These are phyloP conservation scores for Psilocybe cyanescens DNA, from an alignment of 768 basidiomycete species.

Conservation along the genomic window DNA sequence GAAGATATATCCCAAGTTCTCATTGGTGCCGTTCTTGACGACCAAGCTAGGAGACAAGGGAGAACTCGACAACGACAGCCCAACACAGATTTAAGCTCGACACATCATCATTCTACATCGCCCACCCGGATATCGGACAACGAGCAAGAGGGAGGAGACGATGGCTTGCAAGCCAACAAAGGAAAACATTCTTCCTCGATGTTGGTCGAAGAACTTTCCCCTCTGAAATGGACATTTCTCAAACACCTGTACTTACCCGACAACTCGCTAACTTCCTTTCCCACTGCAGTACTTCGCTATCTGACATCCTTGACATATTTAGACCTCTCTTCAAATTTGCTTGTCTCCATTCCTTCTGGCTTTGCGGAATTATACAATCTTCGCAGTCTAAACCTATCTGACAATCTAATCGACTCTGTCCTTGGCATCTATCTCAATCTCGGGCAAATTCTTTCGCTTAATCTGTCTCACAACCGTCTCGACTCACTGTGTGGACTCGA, in stretches of 20 bases:
- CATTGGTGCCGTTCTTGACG: slow-evolving; percentile 78
- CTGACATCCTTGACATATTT: slow-evolving; percentile 80
- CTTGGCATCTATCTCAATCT: slow-evolving; percentile 84
- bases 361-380: slow-evolving; percentile 79
- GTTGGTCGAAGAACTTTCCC: slow-evolving; percentile 40
- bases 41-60: slow-evolving; percentile 67
- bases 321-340: slow-evolving; percentile 89
- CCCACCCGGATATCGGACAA: slow-evolving; percentile 12
- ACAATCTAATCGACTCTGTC: slow-evolving; percentile 98
- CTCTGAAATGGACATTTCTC: slow-evolving; percentile 75
- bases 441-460: slow-evolving; percentile 76
- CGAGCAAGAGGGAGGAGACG: slow-evolving; percentile 7
- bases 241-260: slow-evolving; percentile 78
- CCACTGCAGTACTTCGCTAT: slow-evolving; percentile 65
- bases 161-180: background rate
- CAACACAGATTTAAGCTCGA: slow-evolving; percentile 33
- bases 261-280: slow-evolving; percentile 81
- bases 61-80: slow-evolving; percentile 51
- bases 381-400: slow-evolving; percentile 89
- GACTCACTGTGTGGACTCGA: slow-evolving; percentile 97
- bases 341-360: slow-evolving; percentile 84
- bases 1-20: slow-evolving; percentile 83
- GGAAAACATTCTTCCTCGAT: slow-evolving; percentile 32
- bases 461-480: slow-evolving; percentile 85
- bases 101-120: slow-evolving; percentile 20